Conservation (phyloP, 495 filamentous ascomycete species). For the Penicillium chermesinum region DNA sequence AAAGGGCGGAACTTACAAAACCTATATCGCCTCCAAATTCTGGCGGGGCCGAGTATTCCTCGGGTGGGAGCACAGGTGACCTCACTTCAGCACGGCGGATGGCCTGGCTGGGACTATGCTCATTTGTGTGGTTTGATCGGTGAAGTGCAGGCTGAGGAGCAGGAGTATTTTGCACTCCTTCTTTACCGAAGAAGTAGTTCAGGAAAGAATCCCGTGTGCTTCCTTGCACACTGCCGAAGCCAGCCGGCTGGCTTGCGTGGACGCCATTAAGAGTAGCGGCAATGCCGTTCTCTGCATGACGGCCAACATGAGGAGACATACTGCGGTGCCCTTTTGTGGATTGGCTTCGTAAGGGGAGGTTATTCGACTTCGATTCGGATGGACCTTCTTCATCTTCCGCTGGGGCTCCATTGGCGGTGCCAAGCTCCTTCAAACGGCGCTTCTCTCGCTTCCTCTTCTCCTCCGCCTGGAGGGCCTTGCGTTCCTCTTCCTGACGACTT, state of each 20-base stretch:
- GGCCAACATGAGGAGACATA: constrained; percentile 74
- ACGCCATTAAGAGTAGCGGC: constrained; percentile 61
- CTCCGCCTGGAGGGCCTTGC: constrained; percentile 71
- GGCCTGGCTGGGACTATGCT: constrained; percentile 78
- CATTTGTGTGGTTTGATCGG: constrained; percentile 65
- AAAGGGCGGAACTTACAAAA: constrained; percentile 49
- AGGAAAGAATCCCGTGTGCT: constrained; percentile 79
- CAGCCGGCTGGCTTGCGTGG: constrained; percentile 58
- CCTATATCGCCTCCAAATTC: constrained; percentile 47
- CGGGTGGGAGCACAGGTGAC: constrained; percentile 32
- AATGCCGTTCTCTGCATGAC: constrained; percentile 55
- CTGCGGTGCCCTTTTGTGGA: constrained; percentile 60
- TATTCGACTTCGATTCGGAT: constrained; percentile 42
- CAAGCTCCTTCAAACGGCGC: constrained; percentile 73
- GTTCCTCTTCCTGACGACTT: constrained; percentile 88
- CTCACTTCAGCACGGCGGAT: constrained; percentile 67
- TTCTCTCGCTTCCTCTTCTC: constrained; percentile 80
- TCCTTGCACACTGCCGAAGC: constrained; percentile 47
- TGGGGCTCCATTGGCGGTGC: constrained; percentile 65
- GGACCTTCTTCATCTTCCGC: constrained; percentile 69
- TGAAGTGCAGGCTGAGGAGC: constrained; percentile 28
- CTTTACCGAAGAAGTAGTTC: constrained; percentile 98
- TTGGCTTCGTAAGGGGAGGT: constrained; percentile 55
- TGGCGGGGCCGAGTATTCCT: constrained; percentile 35
- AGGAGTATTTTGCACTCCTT: constrained; percentile 53